Evolutionary conservation across 2,329 filamentous ascomycete species (phyloP).

Genomic region (Hypoxylon sp.): DNA sequence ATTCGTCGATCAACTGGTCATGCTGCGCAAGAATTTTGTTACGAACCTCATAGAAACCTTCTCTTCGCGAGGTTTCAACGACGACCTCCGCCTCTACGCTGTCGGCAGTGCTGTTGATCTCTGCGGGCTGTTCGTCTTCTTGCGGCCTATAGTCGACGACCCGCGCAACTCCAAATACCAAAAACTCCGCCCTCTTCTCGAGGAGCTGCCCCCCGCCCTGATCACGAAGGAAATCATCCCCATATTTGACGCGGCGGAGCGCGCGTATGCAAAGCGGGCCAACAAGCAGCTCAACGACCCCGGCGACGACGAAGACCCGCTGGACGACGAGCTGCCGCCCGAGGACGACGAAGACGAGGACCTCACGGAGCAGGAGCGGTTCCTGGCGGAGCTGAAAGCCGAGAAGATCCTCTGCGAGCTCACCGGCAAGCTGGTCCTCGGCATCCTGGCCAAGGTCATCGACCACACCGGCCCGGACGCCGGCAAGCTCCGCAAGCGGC

Average conservation of each 20-base stretch:
- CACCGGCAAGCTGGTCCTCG: constrained; percentile 85
- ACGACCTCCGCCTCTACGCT: constrained; percentile 81
- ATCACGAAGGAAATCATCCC: constrained; percentile 75
- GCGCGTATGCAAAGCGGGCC: constrained; percentile 77
- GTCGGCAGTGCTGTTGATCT: constrained; percentile 84
- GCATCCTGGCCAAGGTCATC: constrained; percentile 79
- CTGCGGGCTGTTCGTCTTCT: constrained; percentile 80
- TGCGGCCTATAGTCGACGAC: constrained; percentile 67
- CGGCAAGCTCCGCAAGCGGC: constrained; percentile 74
- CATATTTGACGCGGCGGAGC: constrained; percentile 83
- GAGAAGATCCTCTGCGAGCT: constrained; percentile 90
- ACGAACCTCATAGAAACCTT: constrained; percentile 75
- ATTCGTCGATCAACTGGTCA: constrained; percentile 70
- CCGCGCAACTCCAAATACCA: constrained; percentile 61
- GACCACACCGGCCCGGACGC: constrained; percentile 71
- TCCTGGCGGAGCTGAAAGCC: constrained; percentile 76
- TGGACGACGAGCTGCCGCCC: constrained; percentile 71
- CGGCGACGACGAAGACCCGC: constrained; percentile 78
- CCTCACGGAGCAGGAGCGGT: constrained; percentile 67
- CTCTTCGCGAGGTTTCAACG: constrained; percentile 75
- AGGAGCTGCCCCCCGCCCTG: constrained; percentile 72
- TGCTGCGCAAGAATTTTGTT: constrained; percentile 67
- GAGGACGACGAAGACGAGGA: constrained; percentile 69
- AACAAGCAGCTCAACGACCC: constrained; percentile 72
- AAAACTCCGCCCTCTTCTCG: constrained; percentile 71